A percentile compares a stretch with the other conserved stretches of the same genome.
Evolutionary conservation across 495 filamentous ascomycete species (phyloP).

Genomic region (Patellaria atrata): DNA sequence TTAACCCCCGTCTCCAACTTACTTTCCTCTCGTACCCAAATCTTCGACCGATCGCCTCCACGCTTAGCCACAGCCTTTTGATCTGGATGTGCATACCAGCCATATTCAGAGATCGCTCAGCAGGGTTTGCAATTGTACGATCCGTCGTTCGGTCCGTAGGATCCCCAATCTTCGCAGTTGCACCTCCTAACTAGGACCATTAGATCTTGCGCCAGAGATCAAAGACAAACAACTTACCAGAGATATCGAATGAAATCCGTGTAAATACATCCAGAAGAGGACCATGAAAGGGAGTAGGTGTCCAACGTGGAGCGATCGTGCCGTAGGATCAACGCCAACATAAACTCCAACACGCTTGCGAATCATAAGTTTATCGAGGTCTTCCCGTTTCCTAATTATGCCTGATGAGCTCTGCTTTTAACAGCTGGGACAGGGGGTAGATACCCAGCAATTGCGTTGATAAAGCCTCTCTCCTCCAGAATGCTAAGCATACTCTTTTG

Average conservation of each 20-base stretch:
- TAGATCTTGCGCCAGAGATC: not conserved
- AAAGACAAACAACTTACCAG: slow-evolving; percentile 34
- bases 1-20: slow-evolving; percentile 38
- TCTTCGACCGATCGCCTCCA: slow-evolving; percentile 43
- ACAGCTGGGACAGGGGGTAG: slow-evolving; percentile 14
- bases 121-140: slow-evolving; percentile 41
- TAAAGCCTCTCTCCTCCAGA: slow-evolving; percentile 64
- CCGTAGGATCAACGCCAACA: slow-evolving; percentile 85
- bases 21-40: slow-evolving; percentile 36
- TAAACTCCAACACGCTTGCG: slow-evolving; percentile 63
- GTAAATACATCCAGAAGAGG: slow-evolving; percentile 80
- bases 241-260: slow-evolving; percentile 60
- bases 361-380: slow-evolving; percentile 56
- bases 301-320: slow-evolving; percentile 77
- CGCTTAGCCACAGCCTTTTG: slow-evolving; percentile 59
- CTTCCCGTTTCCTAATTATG: slow-evolving; percentile 16
- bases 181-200: slow-evolving; percentile 51
- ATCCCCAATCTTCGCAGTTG: slow-evolving; percentile 78
- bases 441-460: slow-evolving; percentile 74
- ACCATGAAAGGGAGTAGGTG: slow-evolving; percentile 92
- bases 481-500: slow-evolving; percentile 48
- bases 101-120: slow-evolving; percentile 52
- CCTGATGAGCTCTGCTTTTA: not conserved
- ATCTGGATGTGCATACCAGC: slow-evolving; percentile 67
- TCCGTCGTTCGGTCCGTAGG: slow-evolving; percentile 61